Conservation (phyloP, 306 rosid genomes). For the Oxytropis ochrocephala region DNA sequence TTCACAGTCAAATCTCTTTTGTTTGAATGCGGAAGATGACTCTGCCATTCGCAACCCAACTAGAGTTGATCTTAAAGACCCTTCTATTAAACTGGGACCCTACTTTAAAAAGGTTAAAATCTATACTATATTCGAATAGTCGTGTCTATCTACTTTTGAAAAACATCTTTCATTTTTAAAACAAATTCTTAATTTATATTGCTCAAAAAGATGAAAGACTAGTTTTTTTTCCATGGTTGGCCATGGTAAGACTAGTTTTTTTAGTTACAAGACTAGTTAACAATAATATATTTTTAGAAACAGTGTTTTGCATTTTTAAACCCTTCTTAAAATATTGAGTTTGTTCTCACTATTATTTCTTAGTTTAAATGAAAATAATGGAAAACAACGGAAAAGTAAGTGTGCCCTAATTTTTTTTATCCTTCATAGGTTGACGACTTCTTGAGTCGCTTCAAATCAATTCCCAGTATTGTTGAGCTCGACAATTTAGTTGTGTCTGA, state of each 20-base stretch:
- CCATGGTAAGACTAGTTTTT: too few relatives aligned
- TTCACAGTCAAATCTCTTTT: constrained; percentile 82
- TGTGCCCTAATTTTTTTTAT: not conserved
- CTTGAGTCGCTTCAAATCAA: constrained; percentile 76
- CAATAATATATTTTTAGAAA: too few relatives aligned
- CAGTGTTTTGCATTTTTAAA: too few relatives aligned
- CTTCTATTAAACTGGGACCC: constrained; percentile 81
- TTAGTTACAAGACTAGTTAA: too few relatives aligned
- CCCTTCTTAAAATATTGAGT: too few relatives aligned
- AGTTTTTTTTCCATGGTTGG: too few relatives aligned
- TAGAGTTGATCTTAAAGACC: constrained; percentile 69
- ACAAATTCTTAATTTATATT: not conserved
- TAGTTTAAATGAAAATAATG: too few relatives aligned
- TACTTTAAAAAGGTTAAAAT: constrained; percentile 76
- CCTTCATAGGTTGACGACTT: constrained; percentile 55
- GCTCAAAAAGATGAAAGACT: too few relatives aligned
- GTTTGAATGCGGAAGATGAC: constrained; percentile 42
- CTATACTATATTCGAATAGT: not conserved
- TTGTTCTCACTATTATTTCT: too few relatives aligned
- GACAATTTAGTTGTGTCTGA: constrained; percentile 72
- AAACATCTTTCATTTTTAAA: too few relatives aligned
- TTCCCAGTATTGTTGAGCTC: constrained; percentile 77
- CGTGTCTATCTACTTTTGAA: too few relatives aligned
- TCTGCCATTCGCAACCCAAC: constrained; percentile 48
- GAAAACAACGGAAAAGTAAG: too few relatives aligned